phyloP scores from a whole-genome alignment of 371 early-diverging fungal species.

The Rhizopus delemar region DNA sequence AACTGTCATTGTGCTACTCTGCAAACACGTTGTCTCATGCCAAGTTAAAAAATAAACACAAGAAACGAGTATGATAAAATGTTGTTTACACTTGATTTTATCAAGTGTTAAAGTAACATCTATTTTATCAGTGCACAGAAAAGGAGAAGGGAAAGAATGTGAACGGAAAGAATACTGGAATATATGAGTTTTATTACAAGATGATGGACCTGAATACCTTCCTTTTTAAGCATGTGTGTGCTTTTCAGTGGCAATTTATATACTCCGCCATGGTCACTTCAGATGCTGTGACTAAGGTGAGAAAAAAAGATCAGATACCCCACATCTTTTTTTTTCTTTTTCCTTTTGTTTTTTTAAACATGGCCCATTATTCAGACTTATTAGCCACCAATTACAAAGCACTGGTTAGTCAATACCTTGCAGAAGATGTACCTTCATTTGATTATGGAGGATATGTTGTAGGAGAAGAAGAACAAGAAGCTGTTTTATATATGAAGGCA shows the following conservation, averaged over 20 bases:
- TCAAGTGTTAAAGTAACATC: not conserved
- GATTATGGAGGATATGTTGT: conserved; percentile 98
- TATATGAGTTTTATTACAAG: too few species aligned
- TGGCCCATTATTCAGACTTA: conserved; percentile 58
- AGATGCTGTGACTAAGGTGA: not conserved
- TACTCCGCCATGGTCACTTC: not conserved
- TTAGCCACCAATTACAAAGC: conserved; percentile 75
- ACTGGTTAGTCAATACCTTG: conserved; percentile 76
- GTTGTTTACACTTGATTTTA: not conserved
- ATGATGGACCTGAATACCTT: not conserved
- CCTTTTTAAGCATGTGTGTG: too few species aligned
- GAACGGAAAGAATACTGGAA: too few species aligned
- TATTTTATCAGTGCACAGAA: not conserved
- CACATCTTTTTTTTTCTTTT: conserved; percentile 3
- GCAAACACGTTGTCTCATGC: conserved; percentile 4
- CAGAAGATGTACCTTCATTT: conserved; percentile 95
- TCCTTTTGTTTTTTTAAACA: conserved; percentile 6
- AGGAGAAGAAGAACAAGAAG: conserved; percentile 82
- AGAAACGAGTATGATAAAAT: not conserved
- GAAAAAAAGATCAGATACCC: not conserved
- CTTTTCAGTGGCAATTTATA: not conserved
- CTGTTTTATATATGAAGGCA: conserved; percentile 87
- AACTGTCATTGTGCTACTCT: conserved; percentile 4
- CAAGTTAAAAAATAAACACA: not conserved
- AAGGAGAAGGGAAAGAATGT: too few species aligned